These are phyloP conservation scores for Meredithiella fracta DNA, from an alignment of 2,329 filamentous ascomycete genomes.

Conservation along the genomic window DNA sequence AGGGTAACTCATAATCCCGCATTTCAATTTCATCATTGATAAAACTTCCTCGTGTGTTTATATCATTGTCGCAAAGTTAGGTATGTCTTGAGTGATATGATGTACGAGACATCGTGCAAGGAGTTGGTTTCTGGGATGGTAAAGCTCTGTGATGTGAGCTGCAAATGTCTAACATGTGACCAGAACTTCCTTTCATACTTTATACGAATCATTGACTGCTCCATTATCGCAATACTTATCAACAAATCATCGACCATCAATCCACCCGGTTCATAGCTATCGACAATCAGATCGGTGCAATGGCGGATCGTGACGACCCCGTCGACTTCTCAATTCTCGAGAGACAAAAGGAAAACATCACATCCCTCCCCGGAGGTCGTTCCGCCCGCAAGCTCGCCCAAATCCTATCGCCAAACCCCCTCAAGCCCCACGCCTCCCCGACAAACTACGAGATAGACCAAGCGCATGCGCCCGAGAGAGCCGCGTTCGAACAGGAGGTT, in stretches of 20 bases:
- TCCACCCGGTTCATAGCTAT: not conserved
- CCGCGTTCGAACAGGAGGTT: slow-evolving; percentile 75
- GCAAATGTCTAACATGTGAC: no score
- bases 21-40: not conserved
- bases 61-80: no score
- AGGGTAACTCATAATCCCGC: not conserved
- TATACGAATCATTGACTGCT: no score
- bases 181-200: no score
- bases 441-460: slow-evolving; percentile 58
- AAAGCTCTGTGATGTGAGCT: no score
- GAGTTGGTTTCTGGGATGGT: no score
- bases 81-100: no score
- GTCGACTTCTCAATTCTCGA: slow-evolving; percentile 86
- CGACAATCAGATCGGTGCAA: no score
- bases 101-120: no score
- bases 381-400: slow-evolving; percentile 80
- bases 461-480: slow-evolving; percentile 61
- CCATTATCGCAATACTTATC: no score
- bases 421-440: slow-evolving; percentile 41
- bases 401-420: slow-evolving; percentile 53
- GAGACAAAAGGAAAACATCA: slow-evolving; percentile 94
- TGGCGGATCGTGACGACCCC: slow-evolving; percentile 35
- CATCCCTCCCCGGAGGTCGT: slow-evolving; percentile 69
- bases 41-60: not conserved
- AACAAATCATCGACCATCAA: not conserved